Conservation (phyloP, 2,329 filamentous ascomycete species). For the Xylaria sp. region DNA sequence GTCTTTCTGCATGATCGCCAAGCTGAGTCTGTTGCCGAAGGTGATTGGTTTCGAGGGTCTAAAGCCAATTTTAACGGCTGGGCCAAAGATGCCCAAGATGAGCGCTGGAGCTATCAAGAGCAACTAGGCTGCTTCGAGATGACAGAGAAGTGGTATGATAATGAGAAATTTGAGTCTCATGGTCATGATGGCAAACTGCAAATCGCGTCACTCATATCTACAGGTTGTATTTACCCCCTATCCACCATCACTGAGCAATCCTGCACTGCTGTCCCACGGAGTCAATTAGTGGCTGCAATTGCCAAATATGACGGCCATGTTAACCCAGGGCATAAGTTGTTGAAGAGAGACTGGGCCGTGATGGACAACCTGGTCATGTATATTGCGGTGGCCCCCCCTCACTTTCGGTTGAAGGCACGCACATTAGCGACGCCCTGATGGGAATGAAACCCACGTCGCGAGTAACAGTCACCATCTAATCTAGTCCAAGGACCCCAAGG, state of each 20-base stretch:
- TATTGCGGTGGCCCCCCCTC: constrained; percentile 13
- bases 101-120: constrained; percentile 47
- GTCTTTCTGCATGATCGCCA: neutral
- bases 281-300: constrained; percentile 27
- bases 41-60: constrained; percentile 48
- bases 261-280: constrained; percentile 32
- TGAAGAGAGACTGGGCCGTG: constrained; percentile 30
- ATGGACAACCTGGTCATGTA: constrained; percentile 38
- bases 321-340: constrained; percentile 27
- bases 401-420: constrained; percentile 24
- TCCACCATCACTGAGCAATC: constrained; percentile 35
- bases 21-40: constrained; percentile 13
- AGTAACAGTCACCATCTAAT: constrained; percentile 30
- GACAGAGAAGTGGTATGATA: constrained; percentile 38
- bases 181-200: constrained; percentile 39
- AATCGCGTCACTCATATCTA: constrained; percentile 36
- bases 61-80: constrained; percentile 51
- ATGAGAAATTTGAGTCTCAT: constrained; percentile 27
- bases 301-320: constrained; percentile 33
- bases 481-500: constrained; percentile 26
- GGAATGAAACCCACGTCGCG: constrained; percentile 32
- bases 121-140: constrained; percentile 50
- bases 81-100: constrained; percentile 44
- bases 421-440: constrained; percentile 28
- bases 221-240: constrained; percentile 44